Percentiles rank a stretch among this genome's conserved stretches.
Evolutionary conservation across 1,284 basidiomycete species (phyloP).

Genomic region (Tetrapyrgos nigripes): DNA sequence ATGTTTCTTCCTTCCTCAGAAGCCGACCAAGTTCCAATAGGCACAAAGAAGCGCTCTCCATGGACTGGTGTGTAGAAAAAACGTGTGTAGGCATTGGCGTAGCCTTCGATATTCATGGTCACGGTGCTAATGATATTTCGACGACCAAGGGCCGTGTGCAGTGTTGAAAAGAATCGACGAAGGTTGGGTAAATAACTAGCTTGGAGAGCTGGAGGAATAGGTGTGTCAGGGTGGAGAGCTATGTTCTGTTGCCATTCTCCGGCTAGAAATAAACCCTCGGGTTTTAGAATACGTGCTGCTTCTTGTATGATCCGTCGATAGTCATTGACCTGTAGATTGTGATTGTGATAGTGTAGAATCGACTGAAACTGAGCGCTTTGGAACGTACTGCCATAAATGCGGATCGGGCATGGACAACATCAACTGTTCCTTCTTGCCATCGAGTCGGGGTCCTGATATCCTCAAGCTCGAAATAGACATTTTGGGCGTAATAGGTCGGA

Average conservation of each 20-base stretch:
- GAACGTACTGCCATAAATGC: slow-evolving; percentile 62
- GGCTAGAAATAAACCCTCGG: slow-evolving; percentile 69
- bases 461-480: slow-evolving; percentile 68
- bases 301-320: slow-evolving; percentile 60
- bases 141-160: slow-evolving; percentile 44
- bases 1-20: slow-evolving; percentile 36
- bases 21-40: slow-evolving; percentile 55
- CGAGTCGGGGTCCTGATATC: slow-evolving; percentile 59
- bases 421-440: slow-evolving; percentile 57
- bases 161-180: slow-evolving; percentile 48
- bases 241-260: slow-evolving; percentile 61
- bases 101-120: slow-evolving; percentile 38
- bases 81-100: slow-evolving; percentile 29
- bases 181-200: slow-evolving; percentile 44
- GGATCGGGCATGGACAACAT: slow-evolving; percentile 67
- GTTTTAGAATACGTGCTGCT: slow-evolving; percentile 62
- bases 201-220: slow-evolving; percentile 14
- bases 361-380: not conserved
- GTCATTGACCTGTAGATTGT: slow-evolving; percentile 47
- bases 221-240: slow-evolving; percentile 41
- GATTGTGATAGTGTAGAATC: not conserved
- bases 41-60: slow-evolving; percentile 41
- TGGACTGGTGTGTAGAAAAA: slow-evolving; percentile 30
- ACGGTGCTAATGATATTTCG: slow-evolving; percentile 43
- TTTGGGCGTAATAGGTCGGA: slow-evolving; percentile 60